A percentile compares a stretch with the other conserved stretches of the same genome.
These are phyloP conservation scores for Carex pumila DNA, from an alignment of 176 grass and related monocot genomes.

Conservation along the genomic window DNA sequence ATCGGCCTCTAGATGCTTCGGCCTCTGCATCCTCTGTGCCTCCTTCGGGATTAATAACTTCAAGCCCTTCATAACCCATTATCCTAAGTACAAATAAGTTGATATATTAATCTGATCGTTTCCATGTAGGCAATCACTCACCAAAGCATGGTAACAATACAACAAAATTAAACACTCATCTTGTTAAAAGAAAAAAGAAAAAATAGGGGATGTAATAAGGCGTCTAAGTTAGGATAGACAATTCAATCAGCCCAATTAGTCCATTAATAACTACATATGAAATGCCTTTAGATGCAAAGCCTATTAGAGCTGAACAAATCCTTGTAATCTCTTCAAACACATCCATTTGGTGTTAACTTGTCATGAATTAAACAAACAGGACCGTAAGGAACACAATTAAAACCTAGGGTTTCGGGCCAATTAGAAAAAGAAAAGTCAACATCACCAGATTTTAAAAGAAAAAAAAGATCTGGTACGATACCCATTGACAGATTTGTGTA, in stretches of 20 bases:
- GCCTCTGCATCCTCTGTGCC: constrained; percentile 77
- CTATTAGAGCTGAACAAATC: neutral
- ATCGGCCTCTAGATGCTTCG: constrained; percentile 77
- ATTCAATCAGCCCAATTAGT: neutral
- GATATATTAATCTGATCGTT: constrained; percentile 5
- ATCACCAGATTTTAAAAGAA: neutral
- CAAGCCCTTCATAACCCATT: constrained; percentile 87
- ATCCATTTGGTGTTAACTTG: neutral
- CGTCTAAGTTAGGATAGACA: neutral
- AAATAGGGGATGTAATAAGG: neutral
- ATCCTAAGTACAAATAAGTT: constrained; percentile 38
- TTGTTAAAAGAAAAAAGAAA: neutral
- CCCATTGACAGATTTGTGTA: constrained; percentile 96
- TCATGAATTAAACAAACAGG: neutral
- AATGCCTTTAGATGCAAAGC: neutral
- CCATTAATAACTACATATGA: neutral
- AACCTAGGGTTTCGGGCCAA: constrained; percentile 22
- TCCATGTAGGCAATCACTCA: neutral
- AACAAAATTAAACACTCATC: neutral
- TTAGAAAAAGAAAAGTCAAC: constrained; percentile 7
- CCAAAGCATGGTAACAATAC: neutral
- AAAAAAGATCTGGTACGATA: constrained; percentile 17
- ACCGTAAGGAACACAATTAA: neutral
- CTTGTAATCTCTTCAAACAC: neutral
- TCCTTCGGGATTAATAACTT: constrained; percentile 96